These are phyloP conservation scores for Aspergillus uvarum DNA, from an alignment of 2,329 filamentous ascomycete genomes.

Conservation along the genomic window DNA sequence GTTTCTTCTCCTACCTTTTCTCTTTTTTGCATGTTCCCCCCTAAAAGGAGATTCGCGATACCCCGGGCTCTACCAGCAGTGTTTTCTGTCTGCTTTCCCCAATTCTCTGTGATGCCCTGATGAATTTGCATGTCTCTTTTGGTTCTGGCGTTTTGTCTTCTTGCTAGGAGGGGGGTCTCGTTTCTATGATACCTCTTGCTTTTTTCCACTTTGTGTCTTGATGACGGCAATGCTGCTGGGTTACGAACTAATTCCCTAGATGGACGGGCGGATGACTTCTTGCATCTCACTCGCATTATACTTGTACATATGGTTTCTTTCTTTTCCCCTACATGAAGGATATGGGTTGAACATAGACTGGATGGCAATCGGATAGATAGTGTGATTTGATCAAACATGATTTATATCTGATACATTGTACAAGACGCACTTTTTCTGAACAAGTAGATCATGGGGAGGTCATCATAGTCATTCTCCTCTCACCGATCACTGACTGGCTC, in stretches of 20 bases:
- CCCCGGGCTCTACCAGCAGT: background rate
- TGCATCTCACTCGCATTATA: constrained; percentile 8
- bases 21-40: background rate
- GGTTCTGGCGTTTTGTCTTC: constrained; percentile 7
- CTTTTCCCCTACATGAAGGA: constrained; percentile 13
- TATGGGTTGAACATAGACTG: constrained; percentile 18
- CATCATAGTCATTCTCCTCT: no score
- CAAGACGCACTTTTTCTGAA: no score
- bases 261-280: constrained; percentile 16
- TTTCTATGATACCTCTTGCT: constrained; percentile 15
- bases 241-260: constrained; percentile 22
- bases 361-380: constrained; percentile 18
- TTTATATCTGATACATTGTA: background rate
- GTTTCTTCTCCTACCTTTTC: background rate
- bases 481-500: no score
- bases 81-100: background rate
- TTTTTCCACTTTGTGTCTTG: constrained; percentile 11
- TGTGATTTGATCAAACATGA: constrained; percentile 3
- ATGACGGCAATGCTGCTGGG: constrained; percentile 10
- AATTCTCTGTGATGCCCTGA: constrained; percentile 12
- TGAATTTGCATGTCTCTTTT: constrained; percentile 9
- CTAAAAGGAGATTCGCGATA: background rate
- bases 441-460: no score
- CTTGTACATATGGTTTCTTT: constrained; percentile 13
- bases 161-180: background rate